A percentile compares a stretch with the other conserved stretches of the same genome.
Evolutionary conservation across 352 stramenopile species (phyloP).

Genomic region (Saprolegnia parasitica): DNA sequence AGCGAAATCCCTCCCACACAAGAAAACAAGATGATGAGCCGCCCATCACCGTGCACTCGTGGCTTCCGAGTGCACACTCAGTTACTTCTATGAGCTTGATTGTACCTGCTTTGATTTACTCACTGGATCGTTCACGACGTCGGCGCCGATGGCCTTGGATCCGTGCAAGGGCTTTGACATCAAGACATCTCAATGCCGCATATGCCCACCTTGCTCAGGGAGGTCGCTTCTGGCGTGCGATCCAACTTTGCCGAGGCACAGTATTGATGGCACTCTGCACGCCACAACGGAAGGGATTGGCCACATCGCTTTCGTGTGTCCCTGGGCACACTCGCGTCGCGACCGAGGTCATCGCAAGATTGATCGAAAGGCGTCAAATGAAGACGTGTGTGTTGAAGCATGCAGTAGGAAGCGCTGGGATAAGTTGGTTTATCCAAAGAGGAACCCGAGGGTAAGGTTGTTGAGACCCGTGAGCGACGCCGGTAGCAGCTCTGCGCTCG

Average conservation of each 20-base stretch:
- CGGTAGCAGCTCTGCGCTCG: conserved; percentile 11
- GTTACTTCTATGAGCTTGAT: too few relatives aligned
- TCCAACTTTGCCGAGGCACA: neutral
- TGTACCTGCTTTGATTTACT: neutral
- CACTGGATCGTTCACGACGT: neutral
- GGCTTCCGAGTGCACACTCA: neutral
- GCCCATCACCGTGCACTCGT: neutral
- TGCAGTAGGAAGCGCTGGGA: too few relatives aligned
- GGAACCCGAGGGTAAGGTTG: conserved; percentile 21
- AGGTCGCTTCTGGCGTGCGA: neutral
- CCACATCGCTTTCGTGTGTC: too few relatives aligned
- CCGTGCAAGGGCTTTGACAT: conserved; percentile 12
- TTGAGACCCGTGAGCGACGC: conserved; percentile 12
- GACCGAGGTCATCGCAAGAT: too few relatives aligned
- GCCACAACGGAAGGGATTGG: too few relatives aligned
- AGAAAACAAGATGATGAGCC: too few relatives aligned
- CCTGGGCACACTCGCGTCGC: too few relatives aligned
- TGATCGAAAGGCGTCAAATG: too few relatives aligned
- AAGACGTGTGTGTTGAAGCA: too few relatives aligned
- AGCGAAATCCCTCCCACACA: too few relatives aligned
- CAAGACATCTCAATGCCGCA: neutral
- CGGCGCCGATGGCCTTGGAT: conserved; percentile 1
- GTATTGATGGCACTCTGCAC: too few relatives aligned
- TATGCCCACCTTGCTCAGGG: neutral
- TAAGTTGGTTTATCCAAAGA: conserved; percentile 18